These are phyloP conservation scores for Porogramme epimiltina DNA, from an alignment of 1,284 basidiomycete species.

Conservation along the genomic window DNA sequence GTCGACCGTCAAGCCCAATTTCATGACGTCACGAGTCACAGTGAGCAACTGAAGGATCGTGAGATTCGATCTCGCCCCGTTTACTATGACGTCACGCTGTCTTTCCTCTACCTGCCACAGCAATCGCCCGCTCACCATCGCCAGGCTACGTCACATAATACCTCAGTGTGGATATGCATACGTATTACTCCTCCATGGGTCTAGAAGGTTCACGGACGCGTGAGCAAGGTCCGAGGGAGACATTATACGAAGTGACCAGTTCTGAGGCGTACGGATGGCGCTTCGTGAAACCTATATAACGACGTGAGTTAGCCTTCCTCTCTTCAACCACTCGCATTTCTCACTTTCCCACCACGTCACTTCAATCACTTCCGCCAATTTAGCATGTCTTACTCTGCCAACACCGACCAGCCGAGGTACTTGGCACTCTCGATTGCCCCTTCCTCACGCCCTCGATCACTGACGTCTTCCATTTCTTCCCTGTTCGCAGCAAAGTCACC, in stretches of 20 bases:
- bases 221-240: too few species aligned
- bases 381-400: conserved; percentile 11
- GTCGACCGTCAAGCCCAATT: not conserved
- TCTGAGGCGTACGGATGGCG: too few species aligned
- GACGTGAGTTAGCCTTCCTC: too few species aligned
- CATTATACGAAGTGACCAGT: too few species aligned
- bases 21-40: not conserved
- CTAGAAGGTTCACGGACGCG: too few species aligned
- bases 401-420: conserved; percentile 23
- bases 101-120: too few species aligned
- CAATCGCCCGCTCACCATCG: not conserved
- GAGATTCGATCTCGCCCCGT: too few species aligned
- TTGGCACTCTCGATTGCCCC: not conserved
- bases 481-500: conserved; percentile 52
- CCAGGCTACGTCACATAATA: not conserved
- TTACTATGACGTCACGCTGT: too few species aligned
- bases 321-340: too few species aligned
- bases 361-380: not conserved
- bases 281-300: too few species aligned
- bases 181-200: too few species aligned
- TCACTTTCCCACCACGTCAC: not conserved
- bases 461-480: not conserved
- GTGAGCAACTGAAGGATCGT: not conserved
- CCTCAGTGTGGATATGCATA: too few species aligned
- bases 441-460: not conserved